Base-by-base conservation (phyloP, 1,284 basidiomycete species). In the Cutaneotrichosporon mucoides region DNA sequence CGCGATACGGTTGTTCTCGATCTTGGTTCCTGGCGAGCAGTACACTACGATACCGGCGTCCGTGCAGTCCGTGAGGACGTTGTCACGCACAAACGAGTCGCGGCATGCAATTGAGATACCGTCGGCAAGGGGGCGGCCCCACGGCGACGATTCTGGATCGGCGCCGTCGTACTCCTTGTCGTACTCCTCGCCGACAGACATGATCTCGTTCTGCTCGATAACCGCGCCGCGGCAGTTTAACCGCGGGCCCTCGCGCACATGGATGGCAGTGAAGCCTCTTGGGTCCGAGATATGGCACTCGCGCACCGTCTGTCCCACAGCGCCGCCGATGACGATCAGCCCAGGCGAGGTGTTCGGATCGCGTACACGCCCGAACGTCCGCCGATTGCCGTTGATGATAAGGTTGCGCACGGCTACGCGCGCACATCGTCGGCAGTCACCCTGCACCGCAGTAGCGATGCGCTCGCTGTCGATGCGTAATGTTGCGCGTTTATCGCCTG, bases 41-140 rank as follows among this genome's bases (percentile, higher is more conserved):
- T 79, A 81, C 34, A 82, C 66, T 36, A 80, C 77, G 44, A 79
- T 72, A 3, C 75, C 71, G 1, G 77, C 72, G 51, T 76, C 74
- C 0, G 78, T 78, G 37, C 75, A 76, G 63, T 79, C 78, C 56
- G 68, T 63, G 49, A 79, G 73, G 4, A 62, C 69, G 59, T 79
- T 79, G 45, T 76, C 68, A 13, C 68, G 61, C 12, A 79, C 74
- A 8, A 66, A 56, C 13, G 69, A 71, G 55, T 77, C 73, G 35
- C 67, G 61, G 63, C 78, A 79, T 7, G 77, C 78, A 37, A 79
- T 69, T 50, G 69, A 71, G 47, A 79, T 48, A 3, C 77, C 78
- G 52, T 78, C 76, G 7, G 76, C 78, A 3, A 79, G 63, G 4
- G 78, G 77, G 60, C 74, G 65, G 16, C 78, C 78, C 0, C 71